A percentile compares a stretch with the other conserved stretches of the same genome.
These are phyloP conservation scores for Paulownia fortunei DNA, from an alignment of 257 asterid species.

Conservation along the genomic window DNA sequence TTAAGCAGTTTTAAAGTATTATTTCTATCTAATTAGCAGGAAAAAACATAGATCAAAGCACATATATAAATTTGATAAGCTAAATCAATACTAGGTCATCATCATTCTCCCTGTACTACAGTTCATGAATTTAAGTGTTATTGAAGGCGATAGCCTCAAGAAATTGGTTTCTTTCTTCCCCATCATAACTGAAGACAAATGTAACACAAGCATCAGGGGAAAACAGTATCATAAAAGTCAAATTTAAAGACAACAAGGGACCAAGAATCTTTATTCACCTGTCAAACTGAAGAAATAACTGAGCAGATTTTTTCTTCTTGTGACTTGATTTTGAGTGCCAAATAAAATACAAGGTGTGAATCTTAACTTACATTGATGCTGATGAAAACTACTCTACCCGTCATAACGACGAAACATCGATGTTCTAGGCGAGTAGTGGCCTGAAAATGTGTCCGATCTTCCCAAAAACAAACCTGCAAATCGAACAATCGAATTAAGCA, in stretches of 20 bases:
- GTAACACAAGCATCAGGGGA: no score
- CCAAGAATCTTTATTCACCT: background rate
- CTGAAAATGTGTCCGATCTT: slow-evolving; percentile 15
- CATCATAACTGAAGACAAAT: no score
- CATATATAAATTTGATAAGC: no score
- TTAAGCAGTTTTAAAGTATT: background rate
- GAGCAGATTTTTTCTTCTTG: no score
- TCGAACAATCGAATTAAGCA: slow-evolving; percentile 34
- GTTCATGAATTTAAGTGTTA: background rate
- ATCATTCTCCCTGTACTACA: background rate
- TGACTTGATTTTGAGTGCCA: background rate
- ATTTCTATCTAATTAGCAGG: background rate
- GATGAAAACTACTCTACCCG: slow-evolving; percentile 18
- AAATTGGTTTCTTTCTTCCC: no score
- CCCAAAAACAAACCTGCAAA: slow-evolving; percentile 29
- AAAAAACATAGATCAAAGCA: background rate
- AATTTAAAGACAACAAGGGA: no score
- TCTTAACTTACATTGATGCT: slow-evolving; percentile 1
- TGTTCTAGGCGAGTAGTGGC: slow-evolving; percentile 32
- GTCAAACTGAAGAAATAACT: background rate
- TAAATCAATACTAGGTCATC: no score
- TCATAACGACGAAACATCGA: slow-evolving; percentile 34
- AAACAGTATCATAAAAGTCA: no score
- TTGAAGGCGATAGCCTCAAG: no score
- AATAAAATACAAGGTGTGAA: background rate